Conservation (phyloP, 2,329 filamentous ascomycete species). For the Colletotrichum somersetense region DNA sequence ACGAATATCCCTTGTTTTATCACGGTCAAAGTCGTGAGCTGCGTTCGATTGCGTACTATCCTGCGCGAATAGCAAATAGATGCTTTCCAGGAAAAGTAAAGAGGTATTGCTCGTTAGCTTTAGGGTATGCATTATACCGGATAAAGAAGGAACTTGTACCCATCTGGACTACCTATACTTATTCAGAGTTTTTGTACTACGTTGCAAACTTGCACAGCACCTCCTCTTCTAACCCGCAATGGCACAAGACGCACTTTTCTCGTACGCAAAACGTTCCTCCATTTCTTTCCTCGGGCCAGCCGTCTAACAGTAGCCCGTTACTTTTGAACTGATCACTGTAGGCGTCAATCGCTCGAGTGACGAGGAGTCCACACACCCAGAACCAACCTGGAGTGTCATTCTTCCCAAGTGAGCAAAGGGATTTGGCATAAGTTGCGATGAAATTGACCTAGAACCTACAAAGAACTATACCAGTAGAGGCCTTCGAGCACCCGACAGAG, state of each 20-base stretch:
- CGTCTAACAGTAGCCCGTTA: neutral
- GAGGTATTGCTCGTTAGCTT: neutral
- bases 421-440: neutral
- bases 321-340: constrained; percentile 7
- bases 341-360: neutral
- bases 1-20: neutral
- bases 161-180: neutral
- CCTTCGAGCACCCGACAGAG: neutral
- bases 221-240: neutral
- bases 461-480: neutral
- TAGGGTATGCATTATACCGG: neutral
- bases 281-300: neutral
- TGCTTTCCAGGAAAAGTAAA: no score
- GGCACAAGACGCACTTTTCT: constrained; percentile 1
- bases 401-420: neutral
- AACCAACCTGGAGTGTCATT: constrained; percentile 17
- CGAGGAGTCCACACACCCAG: neutral
- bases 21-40: neutral
- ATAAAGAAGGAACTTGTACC: neutral
- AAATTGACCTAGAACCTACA: neutral
- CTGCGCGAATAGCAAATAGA: neutral
- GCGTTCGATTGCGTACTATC: neutral
- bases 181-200: constrained; percentile 23
- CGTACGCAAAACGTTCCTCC: constrained; percentile 7
- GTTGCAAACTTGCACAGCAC: constrained; percentile 1